A percentile compares a stretch with the other conserved stretches of the same genome.
These are phyloP conservation scores for Lepidium campestre DNA, from an alignment of 441 rosid genomes.

Conservation along the genomic window DNA sequence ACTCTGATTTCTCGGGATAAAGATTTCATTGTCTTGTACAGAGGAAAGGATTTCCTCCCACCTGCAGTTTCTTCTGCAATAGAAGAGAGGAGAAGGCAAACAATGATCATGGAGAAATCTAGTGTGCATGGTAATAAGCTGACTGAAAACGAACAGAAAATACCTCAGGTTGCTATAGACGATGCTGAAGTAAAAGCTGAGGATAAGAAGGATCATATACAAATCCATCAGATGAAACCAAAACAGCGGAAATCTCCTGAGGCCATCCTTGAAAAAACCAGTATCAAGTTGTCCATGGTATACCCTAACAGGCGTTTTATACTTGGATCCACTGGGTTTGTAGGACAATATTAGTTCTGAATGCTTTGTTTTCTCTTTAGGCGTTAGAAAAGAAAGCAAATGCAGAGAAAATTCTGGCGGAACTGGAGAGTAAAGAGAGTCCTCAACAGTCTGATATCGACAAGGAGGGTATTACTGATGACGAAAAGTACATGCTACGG, in stretches of 20 bases:
- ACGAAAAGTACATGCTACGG: slow-evolving; percentile 91
- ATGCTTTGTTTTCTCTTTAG: slow-evolving; percentile 36
- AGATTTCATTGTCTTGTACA: slow-evolving; percentile 77
- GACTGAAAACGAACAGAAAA: slow-evolving; percentile 22
- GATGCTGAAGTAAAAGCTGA: slow-evolving; percentile 25
- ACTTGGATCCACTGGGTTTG: slow-evolving; percentile 14
- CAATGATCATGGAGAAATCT: slow-evolving; percentile 31
- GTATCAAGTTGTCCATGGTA: slow-evolving; percentile 75
- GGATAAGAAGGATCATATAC: slow-evolving; percentile 21
- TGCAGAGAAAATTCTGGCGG: slow-evolving; percentile 74
- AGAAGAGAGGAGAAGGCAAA: slow-evolving; percentile 64
- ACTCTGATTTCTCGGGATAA: slow-evolving; percentile 75
- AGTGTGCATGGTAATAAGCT: slow-evolving; percentile 22
- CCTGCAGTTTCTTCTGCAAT: slow-evolving; percentile 82
- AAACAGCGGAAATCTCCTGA: slow-evolving; percentile 39
- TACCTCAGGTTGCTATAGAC: slow-evolving; percentile 12
- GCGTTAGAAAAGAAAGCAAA: slow-evolving; percentile 75
- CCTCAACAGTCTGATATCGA: slow-evolving; percentile 52
- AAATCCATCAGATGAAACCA: slow-evolving; percentile 24
- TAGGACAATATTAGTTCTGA: background rate
- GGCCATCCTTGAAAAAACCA: slow-evolving; percentile 52
- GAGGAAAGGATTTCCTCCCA: slow-evolving; percentile 98
- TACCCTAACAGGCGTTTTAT: slow-evolving; percentile 22
- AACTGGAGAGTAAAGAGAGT: slow-evolving; percentile 45
- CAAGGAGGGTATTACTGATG: slow-evolving; percentile 81